phyloP scores from a whole-genome alignment of 257 asterid genomes.

The Rauvolfia tetraphylla region DNA sequence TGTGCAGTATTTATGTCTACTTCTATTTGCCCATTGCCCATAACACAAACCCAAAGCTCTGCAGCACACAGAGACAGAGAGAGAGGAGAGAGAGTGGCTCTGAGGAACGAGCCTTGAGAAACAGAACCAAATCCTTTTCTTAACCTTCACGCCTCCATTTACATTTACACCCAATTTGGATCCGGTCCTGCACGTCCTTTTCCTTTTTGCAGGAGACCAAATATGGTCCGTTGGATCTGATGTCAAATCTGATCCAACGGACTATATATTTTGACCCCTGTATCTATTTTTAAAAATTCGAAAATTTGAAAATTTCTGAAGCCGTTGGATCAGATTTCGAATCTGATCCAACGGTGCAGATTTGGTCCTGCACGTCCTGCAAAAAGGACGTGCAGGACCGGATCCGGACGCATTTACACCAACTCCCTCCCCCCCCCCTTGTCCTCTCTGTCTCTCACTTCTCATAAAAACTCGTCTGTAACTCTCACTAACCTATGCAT shows the following conservation, averaged over 20 bases:
- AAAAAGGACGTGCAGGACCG: no score
- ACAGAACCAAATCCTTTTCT: conserved; percentile 56
- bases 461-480: conserved; percentile 10
- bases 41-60: conserved; percentile 30
- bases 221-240: no score
- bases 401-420: neutral
- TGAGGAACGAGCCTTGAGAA: conserved; percentile 54
- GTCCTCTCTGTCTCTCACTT: conserved; percentile 3
- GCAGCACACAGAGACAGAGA: conserved; percentile 10
- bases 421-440: neutral
- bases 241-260: no score
- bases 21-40: conserved; percentile 19
- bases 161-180: no score
- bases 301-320: no score
- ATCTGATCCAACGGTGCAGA: no score
- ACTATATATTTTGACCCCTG: no score
- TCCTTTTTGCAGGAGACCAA: no score
- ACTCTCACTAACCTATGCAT: conserved; percentile 22
- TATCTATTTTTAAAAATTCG: no score
- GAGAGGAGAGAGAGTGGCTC: conserved; percentile 1
- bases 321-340: no score
- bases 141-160: conserved; percentile 63
- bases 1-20: conserved; percentile 9
- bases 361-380: no score
- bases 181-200: no score